These are phyloP conservation scores for Clonostachys chloroleuca DNA, from an alignment of 2,329 filamentous ascomycete genomes.

Conservation along the genomic window DNA sequence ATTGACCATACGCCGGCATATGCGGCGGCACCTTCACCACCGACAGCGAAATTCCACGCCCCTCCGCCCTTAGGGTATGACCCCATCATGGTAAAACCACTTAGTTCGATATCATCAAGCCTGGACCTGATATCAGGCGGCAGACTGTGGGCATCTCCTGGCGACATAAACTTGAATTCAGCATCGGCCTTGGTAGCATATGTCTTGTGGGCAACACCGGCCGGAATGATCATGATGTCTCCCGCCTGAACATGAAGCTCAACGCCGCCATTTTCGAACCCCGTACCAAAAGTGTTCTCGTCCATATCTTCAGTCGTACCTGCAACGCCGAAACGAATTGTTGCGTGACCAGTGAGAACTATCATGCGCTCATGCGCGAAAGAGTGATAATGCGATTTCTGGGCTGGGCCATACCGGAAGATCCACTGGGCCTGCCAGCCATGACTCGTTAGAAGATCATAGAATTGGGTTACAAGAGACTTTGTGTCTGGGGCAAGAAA, in stretches of 20 bases:
- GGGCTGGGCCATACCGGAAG: slow-evolving; percentile 46
- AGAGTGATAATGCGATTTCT: slow-evolving; percentile 50
- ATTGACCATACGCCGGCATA: slow-evolving; percentile 2
- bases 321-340: slow-evolving; percentile 46
- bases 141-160: slow-evolving; percentile 28
- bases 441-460: slow-evolving; percentile 31
- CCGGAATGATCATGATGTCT: slow-evolving; percentile 54
- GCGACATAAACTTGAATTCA: slow-evolving; percentile 24
- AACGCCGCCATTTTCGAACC: slow-evolving; percentile 36
- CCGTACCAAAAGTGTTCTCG: slow-evolving; percentile 23
- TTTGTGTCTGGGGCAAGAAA: slow-evolving; percentile 21
- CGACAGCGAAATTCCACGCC: slow-evolving; percentile 3
- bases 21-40: neutral
- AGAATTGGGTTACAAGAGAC: neutral
- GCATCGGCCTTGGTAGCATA: slow-evolving; percentile 27
- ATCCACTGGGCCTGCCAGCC: slow-evolving; percentile 49
- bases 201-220: slow-evolving; percentile 47
- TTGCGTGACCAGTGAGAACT: slow-evolving; percentile 42
- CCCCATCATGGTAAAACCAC: slow-evolving; percentile 23
- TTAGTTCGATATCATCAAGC: slow-evolving; percentile 23
- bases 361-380: slow-evolving; percentile 48
- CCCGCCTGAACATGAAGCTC: slow-evolving; percentile 38
- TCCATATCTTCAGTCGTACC: slow-evolving; percentile 30
- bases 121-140: slow-evolving; percentile 16
- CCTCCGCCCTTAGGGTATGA: slow-evolving; percentile 29